phyloP scores from a whole-genome alignment of 331 rosid genomes.

The Saraca asoca region DNA sequence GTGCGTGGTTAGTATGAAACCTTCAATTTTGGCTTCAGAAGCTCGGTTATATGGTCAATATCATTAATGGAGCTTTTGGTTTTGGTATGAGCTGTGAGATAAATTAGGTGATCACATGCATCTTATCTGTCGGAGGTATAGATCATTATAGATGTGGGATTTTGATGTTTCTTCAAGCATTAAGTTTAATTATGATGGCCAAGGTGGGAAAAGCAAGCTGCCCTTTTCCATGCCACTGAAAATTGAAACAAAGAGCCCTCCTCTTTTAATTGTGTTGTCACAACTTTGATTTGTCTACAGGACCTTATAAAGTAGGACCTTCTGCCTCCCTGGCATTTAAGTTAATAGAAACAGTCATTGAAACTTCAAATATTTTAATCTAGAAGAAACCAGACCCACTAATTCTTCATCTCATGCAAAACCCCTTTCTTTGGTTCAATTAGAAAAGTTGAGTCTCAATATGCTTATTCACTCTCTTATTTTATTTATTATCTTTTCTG shows the following conservation, averaged over 20 bases:
- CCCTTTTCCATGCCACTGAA: conserved; percentile 29
- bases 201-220: conserved; percentile 27
- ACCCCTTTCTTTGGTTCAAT: conserved; percentile 21
- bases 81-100: conserved; percentile 18
- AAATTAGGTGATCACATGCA: not conserved
- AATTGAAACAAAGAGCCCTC: conserved; percentile 32
- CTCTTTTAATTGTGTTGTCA: conserved; percentile 32
- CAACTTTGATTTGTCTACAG: conserved; percentile 24
- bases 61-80: conserved; percentile 14
- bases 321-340: conserved; percentile 2
- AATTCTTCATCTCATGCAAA: conserved; percentile 31
- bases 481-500: no score
- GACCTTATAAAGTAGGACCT: conserved; percentile 40
- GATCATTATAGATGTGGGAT: conserved; percentile 30
- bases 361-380: conserved; percentile 7
- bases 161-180: conserved; percentile 41
- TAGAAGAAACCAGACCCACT: conserved; percentile 23
- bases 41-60: conserved; percentile 37
- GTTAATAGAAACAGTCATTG: conserved; percentile 35
- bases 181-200: conserved; percentile 33
- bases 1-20: conserved; percentile 9
- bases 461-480: no score
- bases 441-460: not conserved
- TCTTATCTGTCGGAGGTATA: conserved; percentile 23
- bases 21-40: conserved; percentile 26